Base-by-base conservation (phyloP, 2,329 filamentous ascomycete genomes). In the Colletotrichum sp. region DNA sequence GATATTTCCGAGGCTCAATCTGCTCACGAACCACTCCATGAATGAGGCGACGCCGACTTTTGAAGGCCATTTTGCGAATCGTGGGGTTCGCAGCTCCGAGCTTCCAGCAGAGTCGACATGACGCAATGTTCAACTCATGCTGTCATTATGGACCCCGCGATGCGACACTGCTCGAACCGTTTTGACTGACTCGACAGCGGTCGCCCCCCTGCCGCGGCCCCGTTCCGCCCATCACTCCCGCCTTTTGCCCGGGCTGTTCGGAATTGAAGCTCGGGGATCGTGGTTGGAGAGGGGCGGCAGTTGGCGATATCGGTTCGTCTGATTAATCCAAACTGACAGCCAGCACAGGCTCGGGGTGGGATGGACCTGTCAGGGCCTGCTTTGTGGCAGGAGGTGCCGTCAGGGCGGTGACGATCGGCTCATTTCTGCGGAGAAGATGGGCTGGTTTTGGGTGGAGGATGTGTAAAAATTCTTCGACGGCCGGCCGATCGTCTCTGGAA, bases 121-220 rank as follows among this genome's bases (percentile, higher is more conserved):
- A 75, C 73, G 73, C 73, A 73, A 75, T 75, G 34, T 48, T 21
- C 32, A 28, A 68, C 6, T 60, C 43, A 73, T 65, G 61, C 26
- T 56, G 70, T 72, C 73, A 75, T 67, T 38, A 61, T 36, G 56
- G 58, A 43, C n/a, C 48, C 55, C 18, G 43, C 56, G 48, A 73
- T 72, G 43, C 62, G 56, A 67, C 69, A 55, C 65, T 48, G 66
- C 56, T 48, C 43, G 26, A 34, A 8, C 24, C 18, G 12, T n/a
- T 32, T 10, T 30, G 16, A 67, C 73, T 65, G 70, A 68, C 70
- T 68, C 70, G 70, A n/a, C 55, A 28, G 16, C 58, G 12, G 13
- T 56, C 16, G 12, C 2, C 58, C 15, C 69, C 73, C 58, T 73
- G 73, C 18, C 30, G 43, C 34, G 43, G 34, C 56, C 30, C 26